Conservation (phyloP, 495 filamentous ascomycete species). For the Aspergillus avenaceus region DNA sequence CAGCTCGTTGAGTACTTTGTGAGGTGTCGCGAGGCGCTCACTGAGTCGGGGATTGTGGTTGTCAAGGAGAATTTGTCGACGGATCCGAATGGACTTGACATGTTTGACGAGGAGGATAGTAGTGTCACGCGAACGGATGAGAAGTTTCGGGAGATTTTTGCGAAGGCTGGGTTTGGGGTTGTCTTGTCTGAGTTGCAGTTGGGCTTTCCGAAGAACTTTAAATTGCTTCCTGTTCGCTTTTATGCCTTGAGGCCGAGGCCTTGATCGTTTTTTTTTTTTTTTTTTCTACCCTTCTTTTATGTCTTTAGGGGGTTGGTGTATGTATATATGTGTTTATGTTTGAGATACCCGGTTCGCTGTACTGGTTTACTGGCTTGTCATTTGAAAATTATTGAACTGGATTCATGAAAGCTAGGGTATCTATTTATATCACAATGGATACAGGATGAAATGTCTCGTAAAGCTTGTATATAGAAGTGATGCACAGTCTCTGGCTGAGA, state of each 20-base stretch:
- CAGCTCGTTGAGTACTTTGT: conserved; percentile 66
- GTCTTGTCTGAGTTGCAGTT: conserved; percentile 71
- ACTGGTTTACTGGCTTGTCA: too few relatives aligned
- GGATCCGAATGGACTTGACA: conserved; percentile 49
- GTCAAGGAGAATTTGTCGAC: conserved; percentile 86
- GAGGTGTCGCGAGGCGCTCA: conserved; percentile 55
- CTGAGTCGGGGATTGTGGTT: conserved; percentile 54
- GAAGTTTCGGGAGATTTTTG: conserved; percentile 67
- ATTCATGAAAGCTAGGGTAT: conserved; percentile 3
- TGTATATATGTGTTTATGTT: too few relatives aligned
- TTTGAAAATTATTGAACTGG: neutral
- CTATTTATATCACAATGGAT: conserved; percentile 1
- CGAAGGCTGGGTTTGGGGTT: conserved; percentile 61
- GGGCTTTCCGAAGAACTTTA: conserved; percentile 61
- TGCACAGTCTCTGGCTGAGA: too few relatives aligned
- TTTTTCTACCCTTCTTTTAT: too few relatives aligned
- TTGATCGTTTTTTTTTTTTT: neutral
- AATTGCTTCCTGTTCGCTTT: conserved; percentile 64
- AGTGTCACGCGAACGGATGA: conserved; percentile 73
- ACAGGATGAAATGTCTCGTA: neutral
- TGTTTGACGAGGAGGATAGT: conserved; percentile 74
- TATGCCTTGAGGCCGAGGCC: conserved; percentile 56
- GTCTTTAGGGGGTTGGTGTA: too few relatives aligned
- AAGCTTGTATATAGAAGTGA: neutral
- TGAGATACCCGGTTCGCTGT: too few relatives aligned